phyloP scores from a whole-genome alignment of 75 land plant species.

The Sequoia sempervirens region DNA sequence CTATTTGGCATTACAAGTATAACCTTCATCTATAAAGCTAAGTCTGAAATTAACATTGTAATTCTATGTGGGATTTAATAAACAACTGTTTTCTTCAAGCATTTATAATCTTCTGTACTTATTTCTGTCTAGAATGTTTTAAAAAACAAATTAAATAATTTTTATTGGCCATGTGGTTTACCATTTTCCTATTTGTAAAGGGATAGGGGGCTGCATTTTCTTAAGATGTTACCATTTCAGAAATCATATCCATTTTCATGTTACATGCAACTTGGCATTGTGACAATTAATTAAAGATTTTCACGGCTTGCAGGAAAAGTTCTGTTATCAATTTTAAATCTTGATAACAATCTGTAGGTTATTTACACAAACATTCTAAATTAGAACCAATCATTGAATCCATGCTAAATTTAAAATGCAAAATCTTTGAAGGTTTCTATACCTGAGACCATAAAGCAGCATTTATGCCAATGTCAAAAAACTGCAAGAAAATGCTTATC shows the following conservation, averaged over 20 bases:
- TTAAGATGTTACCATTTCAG: neutral
- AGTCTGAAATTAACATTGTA: neutral
- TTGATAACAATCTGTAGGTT: neutral
- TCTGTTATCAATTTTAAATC: neutral
- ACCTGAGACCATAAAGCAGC: slow-evolving; percentile 83
- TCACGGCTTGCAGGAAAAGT: neutral
- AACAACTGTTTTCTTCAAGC: neutral
- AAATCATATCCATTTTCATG: neutral
- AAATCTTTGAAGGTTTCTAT: neutral
- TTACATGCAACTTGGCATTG: neutral
- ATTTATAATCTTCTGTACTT: neutral
- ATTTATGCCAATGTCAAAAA: slow-evolving; percentile 85
- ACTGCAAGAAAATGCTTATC: slow-evolving; percentile 66
- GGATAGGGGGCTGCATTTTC: neutral
- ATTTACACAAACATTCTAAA: neutral
- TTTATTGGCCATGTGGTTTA: neutral
- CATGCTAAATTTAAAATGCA: neutral
- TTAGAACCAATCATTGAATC: neutral
- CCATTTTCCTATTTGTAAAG: neutral
- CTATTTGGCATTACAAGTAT: neutral
- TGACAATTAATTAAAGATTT: neutral
- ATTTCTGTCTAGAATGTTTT: neutral
- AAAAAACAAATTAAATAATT: neutral
- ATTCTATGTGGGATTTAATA: neutral
- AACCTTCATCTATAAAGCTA: neutral